Conservation (phyloP, 2,329 filamentous ascomycete species). For the Fusarium armeniacum region DNA sequence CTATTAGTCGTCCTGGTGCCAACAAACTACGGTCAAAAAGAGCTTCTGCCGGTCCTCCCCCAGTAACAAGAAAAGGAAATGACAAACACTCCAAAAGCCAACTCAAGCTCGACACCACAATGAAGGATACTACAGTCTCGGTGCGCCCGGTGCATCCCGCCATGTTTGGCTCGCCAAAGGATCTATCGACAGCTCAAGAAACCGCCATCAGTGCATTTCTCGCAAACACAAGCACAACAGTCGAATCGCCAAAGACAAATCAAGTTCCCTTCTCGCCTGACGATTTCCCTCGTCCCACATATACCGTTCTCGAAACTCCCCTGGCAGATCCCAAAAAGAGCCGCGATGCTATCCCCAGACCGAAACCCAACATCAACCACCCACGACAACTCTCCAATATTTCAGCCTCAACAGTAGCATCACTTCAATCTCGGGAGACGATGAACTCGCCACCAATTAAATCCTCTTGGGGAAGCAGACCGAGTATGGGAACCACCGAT, state of each 20-base stretch:
- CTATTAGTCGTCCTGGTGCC: slow-evolving; percentile 43
- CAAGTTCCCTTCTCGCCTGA: slow-evolving; percentile 34
- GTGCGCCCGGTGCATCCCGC: slow-evolving; percentile 43
- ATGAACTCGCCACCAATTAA: slow-evolving; percentile 48
- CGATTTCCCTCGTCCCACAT: slow-evolving; percentile 50
- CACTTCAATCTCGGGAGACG: slow-evolving; percentile 52
- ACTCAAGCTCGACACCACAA: slow-evolving; percentile 29
- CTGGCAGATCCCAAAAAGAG: slow-evolving; percentile 40
- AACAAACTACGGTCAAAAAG: slow-evolving; percentile 49
- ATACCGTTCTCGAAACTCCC: slow-evolving; percentile 53
- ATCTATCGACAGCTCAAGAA: slow-evolving; percentile 42
- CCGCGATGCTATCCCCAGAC: slow-evolving; percentile 39
- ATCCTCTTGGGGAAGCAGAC: slow-evolving; percentile 55
- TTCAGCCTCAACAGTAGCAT: slow-evolving; percentile 47
- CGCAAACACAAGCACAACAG: slow-evolving; percentile 18
- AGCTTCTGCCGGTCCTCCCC: slow-evolving; percentile 40
- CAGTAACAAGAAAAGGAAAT: slow-evolving; percentile 27
- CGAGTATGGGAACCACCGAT: slow-evolving; percentile 59
- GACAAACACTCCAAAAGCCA: slow-evolving; percentile 30
- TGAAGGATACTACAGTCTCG: slow-evolving; percentile 45
- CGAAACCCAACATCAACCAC: slow-evolving; percentile 51
- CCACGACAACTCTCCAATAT: slow-evolving; percentile 55
- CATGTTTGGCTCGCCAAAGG: slow-evolving; percentile 38
- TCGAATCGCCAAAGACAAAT: slow-evolving; percentile 13
- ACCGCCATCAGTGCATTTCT: slow-evolving; percentile 37